Evolutionary conservation across 352 stramenopile species (phyloP).

Genomic region (Aphanomyces cochlioides): DNA sequence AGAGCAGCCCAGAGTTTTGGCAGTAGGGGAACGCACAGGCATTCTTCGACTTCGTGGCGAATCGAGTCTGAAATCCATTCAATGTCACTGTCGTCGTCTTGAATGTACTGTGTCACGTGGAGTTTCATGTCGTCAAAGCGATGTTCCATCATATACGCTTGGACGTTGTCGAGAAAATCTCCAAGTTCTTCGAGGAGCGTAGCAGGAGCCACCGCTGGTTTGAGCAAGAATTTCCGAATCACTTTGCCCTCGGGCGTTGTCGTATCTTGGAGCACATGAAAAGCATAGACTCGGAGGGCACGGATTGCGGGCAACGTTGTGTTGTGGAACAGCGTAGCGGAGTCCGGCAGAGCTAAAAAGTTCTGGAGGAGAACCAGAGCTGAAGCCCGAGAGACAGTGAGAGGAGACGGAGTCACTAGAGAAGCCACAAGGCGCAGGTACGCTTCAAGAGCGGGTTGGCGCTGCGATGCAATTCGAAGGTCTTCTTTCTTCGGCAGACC

Average conservation of each 20-base stretch:
- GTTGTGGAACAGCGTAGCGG: constrained; percentile 65
- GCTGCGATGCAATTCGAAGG: constrained; percentile 55
- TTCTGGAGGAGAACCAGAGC: constrained; percentile 77
- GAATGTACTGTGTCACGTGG: constrained; percentile 60
- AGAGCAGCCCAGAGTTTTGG: constrained; percentile 47
- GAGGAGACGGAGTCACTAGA: constrained; percentile 66
- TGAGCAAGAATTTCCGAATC: constrained; percentile 65
- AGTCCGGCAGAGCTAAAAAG: constrained; percentile 73
- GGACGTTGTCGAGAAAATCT: constrained; percentile 72
- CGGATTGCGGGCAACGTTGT: constrained; percentile 71
- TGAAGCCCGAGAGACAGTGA: constrained; percentile 67
- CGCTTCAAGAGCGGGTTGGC: constrained; percentile 67
- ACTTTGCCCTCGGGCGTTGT: constrained; percentile 77
- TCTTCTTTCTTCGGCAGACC: constrained; percentile 49
- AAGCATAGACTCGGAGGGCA: constrained; percentile 74
- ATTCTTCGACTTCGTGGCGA: constrained; percentile 76
- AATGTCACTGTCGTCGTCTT: constrained; percentile 46
- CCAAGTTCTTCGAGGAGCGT: constrained; percentile 67
- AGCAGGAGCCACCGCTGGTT: constrained; percentile 47
- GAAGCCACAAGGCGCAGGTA: constrained; percentile 68
- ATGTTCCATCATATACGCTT: constrained; percentile 85
- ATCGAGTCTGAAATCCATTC: constrained; percentile 78
- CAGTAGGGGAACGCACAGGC: constrained; percentile 77
- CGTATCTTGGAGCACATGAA: constrained; percentile 71
- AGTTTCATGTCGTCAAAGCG: constrained; percentile 72